Base-by-base conservation (phyloP, 306 rosid genomes). In the Pachyrhizus erosus region DNA sequence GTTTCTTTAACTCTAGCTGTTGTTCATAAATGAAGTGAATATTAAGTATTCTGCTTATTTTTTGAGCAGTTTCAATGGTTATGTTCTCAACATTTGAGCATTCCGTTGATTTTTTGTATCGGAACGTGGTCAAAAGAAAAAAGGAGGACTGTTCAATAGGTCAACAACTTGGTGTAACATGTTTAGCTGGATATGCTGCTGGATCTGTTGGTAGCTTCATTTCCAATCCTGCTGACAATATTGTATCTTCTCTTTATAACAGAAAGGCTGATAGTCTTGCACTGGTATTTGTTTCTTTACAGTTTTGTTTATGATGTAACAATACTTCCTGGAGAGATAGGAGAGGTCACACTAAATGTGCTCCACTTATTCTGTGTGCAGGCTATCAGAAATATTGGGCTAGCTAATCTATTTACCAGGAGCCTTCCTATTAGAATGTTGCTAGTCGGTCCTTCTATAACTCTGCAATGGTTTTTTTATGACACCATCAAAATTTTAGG, bases 381-480 rank as follows among this genome's bases (percentile, higher is more conserved):
- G 99, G 95, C 98, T 61, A 88, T 95, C 92, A 93, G 86, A 87
- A 89, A 86, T 26, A 95, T 93, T 80, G 99, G 99, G 64, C 61
- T 95, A 45, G 68, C 77, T 37, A 90, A 91, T 89, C 86, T 95
- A 40, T 90, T 95, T 83, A 91, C 97, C 11, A 87, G 99, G 87
- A 95, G 98, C 68, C 98, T 95, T 78, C 98, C 98, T 8, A 89
- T 95, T 83, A 87, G 99, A 80, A 80, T 95, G 77, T 21, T 91
- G 72, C 84, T 95, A 66, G 94, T 95, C 60, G 99, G 99, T 58
- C 98, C 98, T 67, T 87, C 87, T 64, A 87, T 95, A 79, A 93
- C 99, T 26, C 54, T 91, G 91, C 98, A 95, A 70, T 95, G 99
- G 99, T 93, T 95, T 81, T 91, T 93, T 86, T 95, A 95, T 72